These are phyloP conservation scores for Citrus mangshanensis DNA, from an alignment of 345 rosid genomes.

Conservation along the genomic window DNA sequence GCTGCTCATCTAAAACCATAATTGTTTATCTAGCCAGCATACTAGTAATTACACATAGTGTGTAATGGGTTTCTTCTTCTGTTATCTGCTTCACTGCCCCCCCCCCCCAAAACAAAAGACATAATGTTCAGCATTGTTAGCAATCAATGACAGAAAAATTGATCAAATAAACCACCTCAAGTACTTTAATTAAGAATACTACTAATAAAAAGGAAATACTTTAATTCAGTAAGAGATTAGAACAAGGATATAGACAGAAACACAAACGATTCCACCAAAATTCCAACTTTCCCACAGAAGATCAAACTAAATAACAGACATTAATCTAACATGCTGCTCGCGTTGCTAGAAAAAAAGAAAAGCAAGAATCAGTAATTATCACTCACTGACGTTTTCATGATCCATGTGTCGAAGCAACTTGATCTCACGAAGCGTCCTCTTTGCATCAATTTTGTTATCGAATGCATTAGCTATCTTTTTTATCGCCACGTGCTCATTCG, in stretches of 20 bases:
- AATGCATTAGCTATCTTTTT: slow-evolving; percentile 87
- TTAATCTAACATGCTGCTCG: not conserved
- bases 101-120: too few species aligned
- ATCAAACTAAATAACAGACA: not conserved
- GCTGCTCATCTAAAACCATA: not conserved
- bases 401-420: slow-evolving; percentile 94
- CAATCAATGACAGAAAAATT: not conserved
- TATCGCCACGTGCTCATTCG: slow-evolving; percentile 72
- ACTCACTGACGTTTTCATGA: slow-evolving; percentile 91
- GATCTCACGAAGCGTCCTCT: slow-evolving; percentile 97
- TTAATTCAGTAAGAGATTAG: not conserved
- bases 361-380: not conserved
- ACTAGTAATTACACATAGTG: too few species aligned
- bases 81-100: not conserved
- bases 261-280: not conserved
- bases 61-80: too few species aligned
- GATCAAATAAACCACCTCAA: not conserved
- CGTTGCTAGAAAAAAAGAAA: not conserved
- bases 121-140: not conserved
- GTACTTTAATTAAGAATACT: too few species aligned
- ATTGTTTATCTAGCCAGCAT: not conserved
- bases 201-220: not conserved
- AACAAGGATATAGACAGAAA: not conserved
- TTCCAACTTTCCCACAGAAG: not conserved
- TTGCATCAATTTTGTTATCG: slow-evolving; percentile 75